Conservation (phyloP, 352 stramenopile species). For the Blastocystis sp. region DNA sequence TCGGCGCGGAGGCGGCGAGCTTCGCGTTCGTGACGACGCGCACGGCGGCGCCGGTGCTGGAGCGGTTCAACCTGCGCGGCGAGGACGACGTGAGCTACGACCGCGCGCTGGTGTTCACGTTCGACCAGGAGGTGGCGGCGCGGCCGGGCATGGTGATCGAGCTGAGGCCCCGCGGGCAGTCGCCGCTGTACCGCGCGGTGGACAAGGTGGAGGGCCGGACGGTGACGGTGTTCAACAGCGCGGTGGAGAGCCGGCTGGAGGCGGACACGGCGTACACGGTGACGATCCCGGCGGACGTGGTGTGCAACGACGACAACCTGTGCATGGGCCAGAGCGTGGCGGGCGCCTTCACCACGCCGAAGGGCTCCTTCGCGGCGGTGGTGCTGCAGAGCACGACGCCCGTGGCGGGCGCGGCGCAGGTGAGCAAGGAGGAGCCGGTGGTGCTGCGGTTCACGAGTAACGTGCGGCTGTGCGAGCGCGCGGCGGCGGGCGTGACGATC, state of each 20-base stretch:
- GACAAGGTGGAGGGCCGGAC: neutral
- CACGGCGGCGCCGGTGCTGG: neutral
- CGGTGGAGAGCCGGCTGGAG: neutral
- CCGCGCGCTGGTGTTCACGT: constrained; percentile 23
- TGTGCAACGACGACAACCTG: constrained; percentile 44
- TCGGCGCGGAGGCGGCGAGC: neutral
- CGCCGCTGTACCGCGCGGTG: neutral
- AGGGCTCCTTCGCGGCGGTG: neutral
- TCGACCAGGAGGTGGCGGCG: constrained; percentile 35
- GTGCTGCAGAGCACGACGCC: constrained; percentile 29
- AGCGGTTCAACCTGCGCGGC: constrained; percentile 43
- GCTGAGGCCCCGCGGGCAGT: neutral
- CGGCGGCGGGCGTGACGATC: neutral
- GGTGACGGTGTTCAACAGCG: constrained; percentile 36
- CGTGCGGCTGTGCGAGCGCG: neutral
- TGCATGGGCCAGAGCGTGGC: neutral
- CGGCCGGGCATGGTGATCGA: neutral
- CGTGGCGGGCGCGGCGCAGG: neutral
- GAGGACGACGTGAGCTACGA: constrained; percentile 12
- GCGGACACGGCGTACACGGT: constrained; percentile 24
- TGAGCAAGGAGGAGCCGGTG: neutral
- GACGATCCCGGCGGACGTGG: neutral
- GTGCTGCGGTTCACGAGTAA: constrained; percentile 17
- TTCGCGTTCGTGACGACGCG: constrained; percentile 19
- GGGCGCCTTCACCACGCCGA: constrained; percentile 13